Evolutionary conservation across 345 rosid genomes (phyloP), one percentile per base, ranked within the genome.

Genomic region (Arabidopsis thaliana): DNA sequence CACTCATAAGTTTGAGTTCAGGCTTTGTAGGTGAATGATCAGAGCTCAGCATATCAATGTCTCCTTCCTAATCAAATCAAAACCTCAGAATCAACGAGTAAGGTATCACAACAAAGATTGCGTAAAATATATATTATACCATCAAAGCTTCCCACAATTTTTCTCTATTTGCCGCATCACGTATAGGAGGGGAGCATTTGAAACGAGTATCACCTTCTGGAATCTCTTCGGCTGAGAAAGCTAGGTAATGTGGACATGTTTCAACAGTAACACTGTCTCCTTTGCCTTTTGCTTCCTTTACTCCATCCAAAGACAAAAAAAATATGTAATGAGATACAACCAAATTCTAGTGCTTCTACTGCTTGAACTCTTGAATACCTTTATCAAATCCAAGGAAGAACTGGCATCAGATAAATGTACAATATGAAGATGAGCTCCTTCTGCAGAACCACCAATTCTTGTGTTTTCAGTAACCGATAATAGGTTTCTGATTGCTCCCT

Each of bases 191-290:
- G 37, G 97, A 83, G 80, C 97, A 95, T 80, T 95, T 95, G 77
- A 90, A 92, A 53, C 97, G 97, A 65, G 99, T 95, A 75, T 92
- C 99, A 40, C 99, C 96, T 68, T 92, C 86, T 48, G 59, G 78
- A 69, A 95, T 95, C 83, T 92, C 97, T 78, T 95, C 99, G 33
- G 97, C 86, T 73, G 99, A 84, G 78, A 92, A 90, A 62, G 99
- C 99, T 38, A 95, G 73, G 78, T 95, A 95, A 82, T 95, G 99
- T 1, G 99, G 97, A 65, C 99, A 92, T 32, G 99, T 95, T 84
- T 95, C 99, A 61, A 92, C 84, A 52, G 88, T 89, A 55, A 95
- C 65, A 82, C 91, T 90, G 83, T 87, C 89, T 51, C 97, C 99
- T 9, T 69, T 83, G 12, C 41, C 73, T 87, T 87, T 95, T 46